Percentiles rank a stretch among this genome's conserved stretches.
Conservation (phyloP, 129 eudicot species). For the Saposhnikovia divaricata region DNA sequence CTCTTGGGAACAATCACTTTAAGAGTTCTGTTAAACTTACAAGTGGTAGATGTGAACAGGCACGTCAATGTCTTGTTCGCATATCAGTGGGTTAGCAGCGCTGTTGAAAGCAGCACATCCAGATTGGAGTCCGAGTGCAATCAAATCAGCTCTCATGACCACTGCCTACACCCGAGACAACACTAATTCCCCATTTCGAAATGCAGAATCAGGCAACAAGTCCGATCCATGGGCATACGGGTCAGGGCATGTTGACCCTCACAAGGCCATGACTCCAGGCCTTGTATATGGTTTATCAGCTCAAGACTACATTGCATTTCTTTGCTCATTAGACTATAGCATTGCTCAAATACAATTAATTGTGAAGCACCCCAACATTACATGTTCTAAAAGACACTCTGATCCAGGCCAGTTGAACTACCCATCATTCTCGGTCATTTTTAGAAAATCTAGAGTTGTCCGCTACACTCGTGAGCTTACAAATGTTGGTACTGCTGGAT, state of each 20-base stretch:
- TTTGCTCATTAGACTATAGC: constrained; percentile 65
- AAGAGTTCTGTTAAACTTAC: too few species aligned
- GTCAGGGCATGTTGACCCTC: constrained; percentile 84
- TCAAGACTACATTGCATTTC: constrained; percentile 56
- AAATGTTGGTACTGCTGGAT: constrained; percentile 58
- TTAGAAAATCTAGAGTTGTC: constrained; percentile 50
- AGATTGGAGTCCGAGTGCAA: constrained; percentile 90
- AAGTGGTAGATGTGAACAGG: constrained; percentile 24
- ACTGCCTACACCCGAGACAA: constrained; percentile 79
- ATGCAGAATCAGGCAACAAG: constrained; percentile 44
- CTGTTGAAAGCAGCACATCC: constrained; percentile 85
- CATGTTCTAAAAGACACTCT: constrained; percentile 44
- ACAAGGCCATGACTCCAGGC: constrained; percentile 82
- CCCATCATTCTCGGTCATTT: constrained; percentile 72
- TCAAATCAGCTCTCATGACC: constrained; percentile 95
- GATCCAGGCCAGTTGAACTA: constrained; percentile 84
- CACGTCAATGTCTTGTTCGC: constrained; percentile 97
- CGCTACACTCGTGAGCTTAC: constrained; percentile 68
- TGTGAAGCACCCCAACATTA: constrained; percentile 52
- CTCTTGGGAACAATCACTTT: too few species aligned
- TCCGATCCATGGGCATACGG: constrained; percentile 73
- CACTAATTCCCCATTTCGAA: constrained; percentile 56
- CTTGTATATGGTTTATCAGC: constrained; percentile 64
- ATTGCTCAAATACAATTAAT: constrained; percentile 39
- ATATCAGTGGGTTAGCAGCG: constrained; percentile 86